These are phyloP conservation scores for Spathaspora girioi DNA, from an alignment of 805 yeast species.

Conservation along the genomic window DNA sequence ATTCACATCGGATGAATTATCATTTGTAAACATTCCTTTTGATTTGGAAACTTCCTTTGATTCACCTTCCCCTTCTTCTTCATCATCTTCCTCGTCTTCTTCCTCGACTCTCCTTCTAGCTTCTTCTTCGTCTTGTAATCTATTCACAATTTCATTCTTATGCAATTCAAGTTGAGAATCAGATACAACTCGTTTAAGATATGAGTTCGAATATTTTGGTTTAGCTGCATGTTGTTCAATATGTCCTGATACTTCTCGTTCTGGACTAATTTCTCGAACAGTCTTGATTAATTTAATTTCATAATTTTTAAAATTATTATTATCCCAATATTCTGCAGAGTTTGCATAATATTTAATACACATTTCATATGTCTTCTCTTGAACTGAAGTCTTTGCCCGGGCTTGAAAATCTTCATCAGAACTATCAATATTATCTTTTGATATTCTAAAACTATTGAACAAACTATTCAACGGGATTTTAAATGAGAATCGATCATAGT, in stretches of 20 bases:
- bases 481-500: constrained; percentile 71
- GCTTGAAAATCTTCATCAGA: constrained; percentile 3
- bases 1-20: constrained; percentile 17
- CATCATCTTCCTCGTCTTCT: background rate
- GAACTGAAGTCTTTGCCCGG: background rate
- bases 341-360: constrained; percentile 55
- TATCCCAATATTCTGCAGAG: constrained; percentile 71
- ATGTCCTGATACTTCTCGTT: background rate
- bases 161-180: constrained; percentile 19
- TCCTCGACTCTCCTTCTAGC: constrained; percentile 2
- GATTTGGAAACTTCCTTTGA: background rate
- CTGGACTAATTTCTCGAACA: constrained; percentile 4
- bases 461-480: constrained; percentile 48
- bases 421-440: constrained; percentile 1
- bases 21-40: constrained; percentile 1
- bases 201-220: constrained; percentile 39
- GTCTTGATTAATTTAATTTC: constrained; percentile 40
- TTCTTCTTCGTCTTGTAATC: background rate
- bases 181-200: constrained; percentile 28
- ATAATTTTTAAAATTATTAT: constrained; percentile 60
- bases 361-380: constrained; percentile 31
- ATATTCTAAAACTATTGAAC: constrained; percentile 26
- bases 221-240: constrained; percentile 18
- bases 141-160: constrained; percentile 2
- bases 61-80: background rate